Evolutionary conservation across 1,284 basidiomycete species (phyloP), one percentile per base, ranked within the genome.

Genomic region (Laetiporus sulphureus): DNA sequence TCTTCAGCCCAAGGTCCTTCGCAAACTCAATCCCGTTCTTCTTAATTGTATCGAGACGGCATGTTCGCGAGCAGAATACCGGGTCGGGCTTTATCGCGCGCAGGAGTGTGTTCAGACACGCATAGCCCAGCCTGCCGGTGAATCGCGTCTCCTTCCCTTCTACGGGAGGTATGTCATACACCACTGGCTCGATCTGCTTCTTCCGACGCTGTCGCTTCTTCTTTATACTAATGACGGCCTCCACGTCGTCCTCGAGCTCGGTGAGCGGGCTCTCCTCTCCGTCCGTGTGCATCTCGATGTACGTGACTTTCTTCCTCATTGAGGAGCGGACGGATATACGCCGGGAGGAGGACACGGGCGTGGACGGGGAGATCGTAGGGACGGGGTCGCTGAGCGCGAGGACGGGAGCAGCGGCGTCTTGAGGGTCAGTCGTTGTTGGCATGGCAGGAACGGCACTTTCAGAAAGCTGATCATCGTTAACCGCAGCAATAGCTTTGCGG

Each of bases 21-120:
- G 83, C 80, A 63, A 79, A 83, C 3, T 87, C 83, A 21, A 47
- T 48, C 4, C 50, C 90, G 49, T 90, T 83, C 55, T 91, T 88
- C 51, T 78, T 73, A 40, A 93, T 79, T 34, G 85, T 84, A 36
- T 85, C 79, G 32, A 91, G 80, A 35, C 87, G 78, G 44, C 63
- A 66, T 1, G 56, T 62, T 24, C 57, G 47, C 23, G 51, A 59
- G 44, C 85, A 89, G 53, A 92, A 93, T 18, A 88, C 65, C 0
- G 81, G 64, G 10, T 75, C 69, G 2, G 87, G 84, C 45, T 80
- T 83, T 49, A 71, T 72, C 45, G 73, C 81, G 36, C 90, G 74
- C 4, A 93, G 64, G 19, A 93, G 69, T 0, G 90, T 91, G 56
- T 93, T 93, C 35, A 93, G 62, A 56, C 90, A 93, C 1, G 91